Base-by-base conservation (phyloP, 148 eudicot species). In the Chenopodium berlandieri region DNA sequence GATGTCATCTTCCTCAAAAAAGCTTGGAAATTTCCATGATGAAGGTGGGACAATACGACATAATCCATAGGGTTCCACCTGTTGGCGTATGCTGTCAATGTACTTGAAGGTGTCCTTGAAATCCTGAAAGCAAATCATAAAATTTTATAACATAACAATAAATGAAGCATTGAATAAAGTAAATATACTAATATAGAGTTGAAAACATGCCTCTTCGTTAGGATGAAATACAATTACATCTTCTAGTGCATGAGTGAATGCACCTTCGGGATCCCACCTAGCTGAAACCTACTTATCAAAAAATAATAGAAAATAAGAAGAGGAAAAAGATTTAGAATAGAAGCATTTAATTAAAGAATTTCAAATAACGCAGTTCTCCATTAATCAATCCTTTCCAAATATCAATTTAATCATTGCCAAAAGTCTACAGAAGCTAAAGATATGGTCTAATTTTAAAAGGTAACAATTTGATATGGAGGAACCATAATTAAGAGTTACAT, bases 41-140 rank as follows among this genome's bases (percentile, higher is more conserved):
- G 89, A 84, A 79, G 98, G 97, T 82, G 97, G 98, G 73, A 91
- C 86, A 82, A 95, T 90, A 63, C 95, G 91, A 66, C 97, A 94
- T 44, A 94, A 82, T 76, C 98, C 98, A 79, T 84, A 90, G 23
- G 88, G 82, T 84, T 89, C 93, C 52, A 89, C 94, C 81, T 83
- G 84, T 76, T 84, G 84, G 47, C 90, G 89, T 82, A 95, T 91
- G 82, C 89, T 82, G 27, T 93, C 89, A 83, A 93, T 78, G 85
- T 89, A 95, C 71, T 89, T 85, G 2, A 90, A 75, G 32, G 89
- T 85, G 82, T 93, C 97, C 78, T 85, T 80, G 79, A 95, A 91
- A 77, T 93, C 94, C 97, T 93, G 88, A 32, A 56, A 32, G 23
- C 16, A 84, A 60, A 84, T 31, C 7, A 58, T 20, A 73, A 22